Percentiles rank a stretch among this genome's conserved stretches.
phyloP scores from a whole-genome alignment of 2,329 filamentous ascomycete species.

The Lojkania enalia region DNA sequence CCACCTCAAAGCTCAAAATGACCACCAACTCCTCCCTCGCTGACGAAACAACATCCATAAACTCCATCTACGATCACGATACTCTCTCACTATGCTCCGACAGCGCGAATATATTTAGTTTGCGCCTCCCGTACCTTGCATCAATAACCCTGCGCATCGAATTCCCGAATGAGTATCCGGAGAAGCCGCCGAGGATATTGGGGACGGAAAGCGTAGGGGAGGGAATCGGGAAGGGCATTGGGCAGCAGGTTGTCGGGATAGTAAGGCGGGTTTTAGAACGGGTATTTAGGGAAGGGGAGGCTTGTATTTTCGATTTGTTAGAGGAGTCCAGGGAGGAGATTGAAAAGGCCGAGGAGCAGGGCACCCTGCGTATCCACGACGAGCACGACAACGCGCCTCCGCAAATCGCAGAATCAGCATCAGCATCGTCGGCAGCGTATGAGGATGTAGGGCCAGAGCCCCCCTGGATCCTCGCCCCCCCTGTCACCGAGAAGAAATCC shows the following conservation, averaged over 20 bases:
- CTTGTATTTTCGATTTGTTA: conserved; percentile 90
- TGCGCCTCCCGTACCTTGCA: conserved; percentile 68
- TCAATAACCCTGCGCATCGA: conserved; percentile 60
- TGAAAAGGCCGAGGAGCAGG: conserved; percentile 51
- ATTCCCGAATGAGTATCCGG: conserved; percentile 76
- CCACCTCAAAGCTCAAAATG: conserved; percentile 26
- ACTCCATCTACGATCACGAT: conserved; percentile 77
- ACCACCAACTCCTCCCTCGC: conserved; percentile 51
- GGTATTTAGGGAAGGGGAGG: conserved; percentile 73
- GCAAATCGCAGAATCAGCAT: conserved; percentile 5
- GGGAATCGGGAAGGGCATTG: conserved; percentile 69
- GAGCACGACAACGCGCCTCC: conserved; percentile 11
- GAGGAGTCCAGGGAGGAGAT: conserved; percentile 61
- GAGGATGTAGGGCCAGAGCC: conserved; percentile 50
- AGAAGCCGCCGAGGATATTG: conserved; percentile 70
- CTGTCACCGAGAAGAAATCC: conserved; percentile 80
- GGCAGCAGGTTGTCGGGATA: conserved; percentile 68
- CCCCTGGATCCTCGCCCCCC: conserved; percentile 74
- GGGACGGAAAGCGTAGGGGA: conserved; percentile 78
- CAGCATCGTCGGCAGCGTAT: conserved; percentile 1
- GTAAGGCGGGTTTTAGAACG: conserved; percentile 67
- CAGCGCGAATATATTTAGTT: conserved; percentile 43
- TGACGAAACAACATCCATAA: conserved; percentile 80
- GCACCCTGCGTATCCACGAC: conserved; percentile 30
- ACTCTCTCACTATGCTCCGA: conserved; percentile 54